Evolutionary conservation across 345 rosid genomes (phyloP).

Genomic region (Aegle marmelos): DNA sequence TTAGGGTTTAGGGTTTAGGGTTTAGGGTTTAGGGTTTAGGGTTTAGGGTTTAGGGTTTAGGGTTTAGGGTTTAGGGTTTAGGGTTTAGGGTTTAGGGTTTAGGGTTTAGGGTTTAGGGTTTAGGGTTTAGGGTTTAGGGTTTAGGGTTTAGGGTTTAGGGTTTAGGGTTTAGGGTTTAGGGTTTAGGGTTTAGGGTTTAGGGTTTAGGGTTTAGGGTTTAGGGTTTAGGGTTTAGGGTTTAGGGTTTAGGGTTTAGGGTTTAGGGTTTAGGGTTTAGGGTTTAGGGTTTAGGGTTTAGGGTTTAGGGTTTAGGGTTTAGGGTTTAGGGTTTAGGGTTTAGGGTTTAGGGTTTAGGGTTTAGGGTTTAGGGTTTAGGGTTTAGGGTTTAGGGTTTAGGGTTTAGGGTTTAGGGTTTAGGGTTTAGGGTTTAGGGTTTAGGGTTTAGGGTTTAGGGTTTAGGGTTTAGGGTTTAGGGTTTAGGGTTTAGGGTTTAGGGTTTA

Average conservation of each 20-base stretch:
- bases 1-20: constrained; percentile 11
- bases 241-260: constrained; percentile 3
- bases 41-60: constrained; percentile 4
- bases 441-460: constrained; percentile 4
- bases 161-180: constrained; percentile 4
- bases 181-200: neutral
- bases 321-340: neutral
- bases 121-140: neutral
- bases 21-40: constrained; percentile 8
- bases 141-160: constrained; percentile 6
- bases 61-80: neutral
- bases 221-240: neutral
- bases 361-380: neutral
- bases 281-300: neutral
- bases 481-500: constrained; percentile 8
- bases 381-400: constrained; percentile 4
- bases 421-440: constrained; percentile 9
- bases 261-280: neutral
- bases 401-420: constrained; percentile 1
- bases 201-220: constrained; percentile 7
- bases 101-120: constrained; percentile 3
- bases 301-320: neutral
- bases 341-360: constrained; percentile 1
- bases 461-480: constrained; percentile 1
- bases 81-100: neutral